A percentile compares a stretch with the other conserved stretches of the same genome.
phyloP scores from a whole-genome alignment of 2,329 filamentous ascomycete species.

The Colletotrichum tanaceti region DNA sequence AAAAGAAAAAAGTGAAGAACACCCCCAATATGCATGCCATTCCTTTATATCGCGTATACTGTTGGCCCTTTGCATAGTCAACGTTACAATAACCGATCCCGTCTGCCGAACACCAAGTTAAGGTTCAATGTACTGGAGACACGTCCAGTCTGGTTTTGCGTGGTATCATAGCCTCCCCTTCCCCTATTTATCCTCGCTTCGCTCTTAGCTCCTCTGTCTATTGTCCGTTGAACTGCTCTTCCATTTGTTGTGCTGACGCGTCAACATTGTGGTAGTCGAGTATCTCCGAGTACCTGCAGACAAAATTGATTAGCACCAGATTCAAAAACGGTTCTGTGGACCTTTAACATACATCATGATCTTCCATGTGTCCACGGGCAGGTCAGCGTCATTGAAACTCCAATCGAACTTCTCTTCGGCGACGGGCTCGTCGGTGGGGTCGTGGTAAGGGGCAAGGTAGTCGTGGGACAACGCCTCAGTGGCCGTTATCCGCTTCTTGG shows the following conservation, averaged over 20 bases:
- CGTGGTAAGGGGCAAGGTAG: constrained; percentile 96
- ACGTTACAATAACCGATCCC: constrained; percentile 39
- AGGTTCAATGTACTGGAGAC: constrained; percentile 41
- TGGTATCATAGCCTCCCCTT: constrained; percentile 41
- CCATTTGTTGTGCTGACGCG: constrained; percentile 50
- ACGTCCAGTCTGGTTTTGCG: constrained; percentile 39
- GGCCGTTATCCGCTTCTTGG: constrained; percentile 93
- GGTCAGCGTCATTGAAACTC: constrained; percentile 98
- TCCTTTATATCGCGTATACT: constrained; percentile 41
- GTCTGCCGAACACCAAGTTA: constrained; percentile 41
- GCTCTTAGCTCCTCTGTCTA: constrained; percentile 26
- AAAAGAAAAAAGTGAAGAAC: constrained; percentile 17
- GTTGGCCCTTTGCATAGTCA: constrained; percentile 39
- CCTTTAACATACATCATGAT: constrained; percentile 92
- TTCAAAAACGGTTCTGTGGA: too few species aligned
- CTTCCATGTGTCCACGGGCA: constrained; percentile 99
- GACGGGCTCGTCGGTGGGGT: constrained; percentile 94
- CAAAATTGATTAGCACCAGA: constrained; percentile 12
- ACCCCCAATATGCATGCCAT: constrained; percentile 40
- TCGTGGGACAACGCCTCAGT: constrained; percentile 88
- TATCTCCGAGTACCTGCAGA: constrained; percentile 93
- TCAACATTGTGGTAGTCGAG: constrained; percentile 98
- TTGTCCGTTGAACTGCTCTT: constrained; percentile 54
- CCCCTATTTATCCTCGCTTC: constrained; percentile 32
- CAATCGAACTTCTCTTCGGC: constrained; percentile 99